Conservation (phyloP, 1,284 basidiomycete genomes). For the Stygiomarasmius scandens region DNA sequence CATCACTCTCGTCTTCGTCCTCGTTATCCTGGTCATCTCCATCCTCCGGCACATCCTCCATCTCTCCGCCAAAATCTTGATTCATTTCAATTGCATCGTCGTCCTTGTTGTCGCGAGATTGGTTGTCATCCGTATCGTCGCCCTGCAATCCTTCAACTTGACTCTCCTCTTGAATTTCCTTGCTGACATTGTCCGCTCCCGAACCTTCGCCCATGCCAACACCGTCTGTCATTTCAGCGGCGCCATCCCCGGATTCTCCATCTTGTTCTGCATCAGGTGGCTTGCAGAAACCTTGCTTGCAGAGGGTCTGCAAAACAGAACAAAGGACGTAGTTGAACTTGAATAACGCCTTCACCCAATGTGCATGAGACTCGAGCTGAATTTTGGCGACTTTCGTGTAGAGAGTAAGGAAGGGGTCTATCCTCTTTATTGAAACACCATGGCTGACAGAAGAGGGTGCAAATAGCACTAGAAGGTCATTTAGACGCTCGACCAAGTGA, state of each 20-base stretch:
- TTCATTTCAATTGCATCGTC: constrained; percentile 76
- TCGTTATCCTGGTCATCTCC: constrained; percentile 55
- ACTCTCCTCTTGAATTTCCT: constrained; percentile 93
- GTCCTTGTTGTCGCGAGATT: constrained; percentile 53
- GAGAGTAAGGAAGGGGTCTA: constrained; percentile 68
- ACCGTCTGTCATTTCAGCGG: constrained; percentile 66
- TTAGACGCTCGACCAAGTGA: constrained; percentile 39
- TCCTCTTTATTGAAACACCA: constrained; percentile 36
- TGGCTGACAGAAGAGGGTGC: constrained; percentile 28
- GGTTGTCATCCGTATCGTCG: constrained; percentile 59
- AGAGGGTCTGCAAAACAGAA: constrained; percentile 74
- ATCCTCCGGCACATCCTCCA: constrained; percentile 79
- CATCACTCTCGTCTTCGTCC: constrained; percentile 55
- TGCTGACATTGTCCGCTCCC: constrained; percentile 86
- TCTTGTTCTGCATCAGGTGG: constrained; percentile 69
- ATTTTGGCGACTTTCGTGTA: constrained; percentile 58
- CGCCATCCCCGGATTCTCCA: constrained; percentile 44
- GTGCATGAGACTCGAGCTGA: constrained; percentile 55
- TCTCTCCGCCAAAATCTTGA: constrained; percentile 78
- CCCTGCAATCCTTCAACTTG: constrained; percentile 93
- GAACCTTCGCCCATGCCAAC: constrained; percentile 86
- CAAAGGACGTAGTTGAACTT: constrained; percentile 85
- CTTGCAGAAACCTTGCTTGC: constrained; percentile 90
- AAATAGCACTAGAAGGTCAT: constrained; percentile 35
- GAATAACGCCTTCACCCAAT: constrained; percentile 81